These are phyloP conservation scores for Imleria badia DNA, from an alignment of 768 basidiomycete species.

Conservation along the genomic window DNA sequence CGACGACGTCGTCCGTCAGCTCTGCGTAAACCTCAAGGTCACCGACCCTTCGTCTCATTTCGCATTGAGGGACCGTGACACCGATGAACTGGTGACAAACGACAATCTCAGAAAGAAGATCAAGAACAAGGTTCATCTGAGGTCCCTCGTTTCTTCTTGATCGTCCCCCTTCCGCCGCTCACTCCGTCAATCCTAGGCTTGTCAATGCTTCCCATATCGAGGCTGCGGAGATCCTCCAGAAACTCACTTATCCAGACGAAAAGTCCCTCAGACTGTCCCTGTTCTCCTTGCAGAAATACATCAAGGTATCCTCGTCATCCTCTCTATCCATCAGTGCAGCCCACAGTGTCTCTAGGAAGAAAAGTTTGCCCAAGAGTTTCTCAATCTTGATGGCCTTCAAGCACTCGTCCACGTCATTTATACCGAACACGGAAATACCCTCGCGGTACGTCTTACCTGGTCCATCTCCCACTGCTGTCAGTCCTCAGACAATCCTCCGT, in stretches of 20 bases:
- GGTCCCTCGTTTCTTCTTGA: conserved; percentile 44
- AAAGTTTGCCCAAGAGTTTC: conserved; percentile 76
- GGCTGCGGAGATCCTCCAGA: conserved; percentile 72
- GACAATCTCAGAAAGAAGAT: conserved; percentile 85
- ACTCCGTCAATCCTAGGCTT: conserved; percentile 46
- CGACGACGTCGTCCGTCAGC: conserved; percentile 80
- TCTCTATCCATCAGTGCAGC: not conserved
- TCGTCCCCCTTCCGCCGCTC: not conserved
- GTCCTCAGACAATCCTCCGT: conserved; percentile 9
- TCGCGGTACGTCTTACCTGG: conserved; percentile 57
- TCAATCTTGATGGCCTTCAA: conserved; percentile 66
- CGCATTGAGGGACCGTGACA: conserved; percentile 74
- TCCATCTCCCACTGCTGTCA: not conserved
- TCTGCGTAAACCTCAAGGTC: conserved; percentile 79
- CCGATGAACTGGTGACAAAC: conserved; percentile 81
- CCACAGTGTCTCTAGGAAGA: conserved; percentile 59
- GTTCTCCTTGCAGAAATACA: conserved; percentile 77
- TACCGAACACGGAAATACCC: conserved; percentile 71
- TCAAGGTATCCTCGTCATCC: conserved; percentile 51
- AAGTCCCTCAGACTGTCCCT: conserved; percentile 63
- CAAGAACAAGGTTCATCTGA: conserved; percentile 72
- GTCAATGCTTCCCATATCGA: conserved; percentile 80
- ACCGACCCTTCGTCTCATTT: conserved; percentile 70
- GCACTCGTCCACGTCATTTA: conserved; percentile 72
- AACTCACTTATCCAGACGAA: conserved; percentile 60